These are phyloP conservation scores for Saussurea involucrata DNA, from an alignment of 129 eudicot genomes.

Conservation along the genomic window DNA sequence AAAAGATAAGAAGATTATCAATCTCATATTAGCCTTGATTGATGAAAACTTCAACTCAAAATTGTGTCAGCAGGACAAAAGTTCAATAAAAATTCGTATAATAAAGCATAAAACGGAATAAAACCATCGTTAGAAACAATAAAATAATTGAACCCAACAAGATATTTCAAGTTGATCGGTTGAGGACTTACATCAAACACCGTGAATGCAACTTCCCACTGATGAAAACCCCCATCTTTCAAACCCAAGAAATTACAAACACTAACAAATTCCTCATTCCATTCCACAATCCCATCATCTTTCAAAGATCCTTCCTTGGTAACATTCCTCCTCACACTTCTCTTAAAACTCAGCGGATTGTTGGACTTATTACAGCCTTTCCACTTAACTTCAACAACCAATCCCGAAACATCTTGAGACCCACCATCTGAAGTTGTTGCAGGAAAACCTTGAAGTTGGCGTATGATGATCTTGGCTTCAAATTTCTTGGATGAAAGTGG, in stretches of 20 bases:
- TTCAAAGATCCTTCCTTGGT: constrained; percentile 41
- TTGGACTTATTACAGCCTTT: constrained; percentile 50
- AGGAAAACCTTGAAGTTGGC: constrained; percentile 29
- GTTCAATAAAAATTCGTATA: not conserved
- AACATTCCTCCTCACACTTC: constrained; percentile 57
- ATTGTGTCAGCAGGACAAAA: not conserved
- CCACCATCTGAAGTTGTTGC: constrained; percentile 1
- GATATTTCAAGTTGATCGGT: not conserved
- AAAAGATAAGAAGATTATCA: not conserved
- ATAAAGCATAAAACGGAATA: not conserved
- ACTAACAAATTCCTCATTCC: constrained; percentile 55
- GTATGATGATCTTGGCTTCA: constrained; percentile 41
- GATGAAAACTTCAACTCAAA: not conserved
- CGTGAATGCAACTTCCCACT: constrained; percentile 59
- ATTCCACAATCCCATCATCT: constrained; percentile 46
- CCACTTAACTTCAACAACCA: constrained; percentile 63
- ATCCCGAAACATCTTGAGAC: constrained; percentile 23
- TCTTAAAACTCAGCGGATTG: constrained; percentile 43
- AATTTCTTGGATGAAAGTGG: constrained; percentile 50
- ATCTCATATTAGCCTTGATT: not conserved
- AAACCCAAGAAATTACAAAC: constrained; percentile 39
- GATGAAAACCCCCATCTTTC: constrained; percentile 57
- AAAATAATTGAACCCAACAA: not conserved
- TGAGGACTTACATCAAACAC: constrained; percentile 59
- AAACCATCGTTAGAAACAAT: not conserved